phyloP scores from a whole-genome alignment of 371 early-diverging fungal species.

The Mortierella sp. region DNA sequence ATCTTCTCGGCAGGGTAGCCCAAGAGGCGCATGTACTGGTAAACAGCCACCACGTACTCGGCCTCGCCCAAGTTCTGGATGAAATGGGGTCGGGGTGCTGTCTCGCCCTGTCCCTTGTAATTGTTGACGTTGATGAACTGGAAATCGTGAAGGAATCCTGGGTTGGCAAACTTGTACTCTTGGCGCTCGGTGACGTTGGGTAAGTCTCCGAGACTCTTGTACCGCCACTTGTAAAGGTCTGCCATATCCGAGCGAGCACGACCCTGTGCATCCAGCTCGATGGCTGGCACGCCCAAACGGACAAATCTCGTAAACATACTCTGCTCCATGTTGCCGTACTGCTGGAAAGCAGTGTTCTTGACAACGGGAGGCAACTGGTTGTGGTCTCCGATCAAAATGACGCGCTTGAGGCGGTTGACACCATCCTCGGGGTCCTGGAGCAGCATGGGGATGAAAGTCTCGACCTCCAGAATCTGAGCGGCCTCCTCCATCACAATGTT shows the following conservation, averaged over 20 bases:
- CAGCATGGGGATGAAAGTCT: constrained; percentile 94
- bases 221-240: constrained; percentile 87
- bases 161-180: constrained; percentile 76
- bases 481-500: constrained; percentile 98
- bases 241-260: constrained; percentile 87
- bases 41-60: constrained; percentile 94
- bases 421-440: constrained; percentile 81
- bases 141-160: constrained; percentile 87
- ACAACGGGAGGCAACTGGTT: constrained; percentile 97
- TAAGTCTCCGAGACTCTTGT: constrained; percentile 76
- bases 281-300: constrained; percentile 88
- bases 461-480: constrained; percentile 97
- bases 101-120: constrained; percentile 86
- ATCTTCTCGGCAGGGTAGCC: constrained; percentile 94
- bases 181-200: constrained; percentile 58
- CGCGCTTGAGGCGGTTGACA: constrained; percentile 80
- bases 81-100: constrained; percentile 82
- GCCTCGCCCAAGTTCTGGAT: constrained; percentile 98
- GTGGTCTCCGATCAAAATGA: constrained; percentile 98
- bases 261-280: constrained; percentile 86
- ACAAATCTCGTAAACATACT: constrained; percentile 92
- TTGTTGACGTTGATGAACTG: constrained; percentile 89
- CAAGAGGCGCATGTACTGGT: constrained; percentile 94
- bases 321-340: constrained; percentile 93
- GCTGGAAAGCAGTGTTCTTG: constrained; percentile 84